Base-by-base conservation (phyloP, 2,329 filamentous ascomycete species). In the Sclerotinia glacialis region DNA sequence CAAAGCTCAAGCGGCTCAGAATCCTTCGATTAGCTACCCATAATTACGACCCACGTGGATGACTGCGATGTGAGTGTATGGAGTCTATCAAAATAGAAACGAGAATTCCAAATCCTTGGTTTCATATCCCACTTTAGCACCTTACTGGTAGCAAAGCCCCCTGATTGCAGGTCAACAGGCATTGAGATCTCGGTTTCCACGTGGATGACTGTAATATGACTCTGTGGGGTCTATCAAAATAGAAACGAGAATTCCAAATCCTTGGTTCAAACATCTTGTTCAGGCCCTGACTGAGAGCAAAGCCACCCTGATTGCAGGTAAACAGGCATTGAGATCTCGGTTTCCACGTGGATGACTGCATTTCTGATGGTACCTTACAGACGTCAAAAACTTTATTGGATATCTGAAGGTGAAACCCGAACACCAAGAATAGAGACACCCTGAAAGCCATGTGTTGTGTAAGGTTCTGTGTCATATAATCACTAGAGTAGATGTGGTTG, bases 341-440 rank as follows among this genome's bases (percentile, higher is more conserved):
- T 49, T 61, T 26, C 14, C 58, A 61, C 58, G 58, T 61, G 58
- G 21, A 61, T 61, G 58, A 61, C 58, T 49, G 31, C 58, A 37
- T 49, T 61, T 26, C n/a, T 37, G 28, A 61, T 61, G 31, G 31
- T 34, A 61, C 44, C 58, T 61, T 34, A 61, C 55, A 61, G 58
- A 12, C 21, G 8, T 12, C 58, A 49, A 61, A 31, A 2, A 9
- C 16, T 26, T 49, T 14, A 61, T 49, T 61, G 28, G 58, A 18
- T 37, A 34, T 40, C 12, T 23, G 16, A 49, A 49, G 26, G 7
- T 26, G 31, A 37, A 37, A 37, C n/a, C 14, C 9, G 4, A 49
- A 14, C 18, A n/a, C 44, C 14, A 49, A 26, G 28, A 40, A 4
- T 26, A 7, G 6, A 12, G 23, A 2, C 1, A 40, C 31, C 28